Conservation (phyloP, 805 yeast genomes). For the Saturnispora diversa region DNA sequence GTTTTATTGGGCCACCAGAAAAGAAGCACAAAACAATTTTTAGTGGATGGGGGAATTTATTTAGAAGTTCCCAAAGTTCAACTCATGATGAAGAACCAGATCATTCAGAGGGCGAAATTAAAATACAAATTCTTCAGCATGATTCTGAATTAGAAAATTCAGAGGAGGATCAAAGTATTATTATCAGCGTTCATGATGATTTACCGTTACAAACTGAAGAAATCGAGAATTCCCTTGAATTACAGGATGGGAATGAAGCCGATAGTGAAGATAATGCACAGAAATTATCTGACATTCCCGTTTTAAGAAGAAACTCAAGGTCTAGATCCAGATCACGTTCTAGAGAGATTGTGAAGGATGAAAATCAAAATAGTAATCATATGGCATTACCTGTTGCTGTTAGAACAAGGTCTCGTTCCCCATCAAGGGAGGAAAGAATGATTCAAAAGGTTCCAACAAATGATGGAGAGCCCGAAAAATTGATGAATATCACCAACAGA, state of each 20-base stretch:
- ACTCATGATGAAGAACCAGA: not conserved
- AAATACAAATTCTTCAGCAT: conserved; percentile 1
- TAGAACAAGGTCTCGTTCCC: conserved; percentile 22
- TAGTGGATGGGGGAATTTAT: not conserved
- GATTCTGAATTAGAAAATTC: conserved; percentile 5
- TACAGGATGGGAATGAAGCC: not conserved
- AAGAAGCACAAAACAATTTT: conserved; percentile 2
- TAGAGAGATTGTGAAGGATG: not conserved
- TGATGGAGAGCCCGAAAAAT: conserved; percentile 3
- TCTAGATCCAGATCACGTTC: conserved; percentile 7
- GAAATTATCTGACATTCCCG: conserved; percentile 2
- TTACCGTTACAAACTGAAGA: too few relatives aligned
- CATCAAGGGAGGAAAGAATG: conserved; percentile 21
- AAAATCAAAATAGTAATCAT: conserved; percentile 4
- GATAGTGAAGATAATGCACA: conserved; percentile 3
- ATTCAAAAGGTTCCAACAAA: not conserved
- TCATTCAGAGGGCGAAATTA: not conserved
- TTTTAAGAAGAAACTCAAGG: conserved; percentile 3
- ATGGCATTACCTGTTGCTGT: conserved; percentile 14
- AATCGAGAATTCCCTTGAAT: too few relatives aligned
- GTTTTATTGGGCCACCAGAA: conserved; percentile 1
- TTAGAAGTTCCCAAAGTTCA: too few relatives aligned
- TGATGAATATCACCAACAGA: conserved; percentile 14
- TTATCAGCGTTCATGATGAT: conserved; percentile 6
- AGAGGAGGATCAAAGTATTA: conserved; percentile 1